These are phyloP conservation scores for Globisporangium emineosum DNA, from an alignment of 352 stramenopile genomes.

Conservation along the genomic window DNA sequence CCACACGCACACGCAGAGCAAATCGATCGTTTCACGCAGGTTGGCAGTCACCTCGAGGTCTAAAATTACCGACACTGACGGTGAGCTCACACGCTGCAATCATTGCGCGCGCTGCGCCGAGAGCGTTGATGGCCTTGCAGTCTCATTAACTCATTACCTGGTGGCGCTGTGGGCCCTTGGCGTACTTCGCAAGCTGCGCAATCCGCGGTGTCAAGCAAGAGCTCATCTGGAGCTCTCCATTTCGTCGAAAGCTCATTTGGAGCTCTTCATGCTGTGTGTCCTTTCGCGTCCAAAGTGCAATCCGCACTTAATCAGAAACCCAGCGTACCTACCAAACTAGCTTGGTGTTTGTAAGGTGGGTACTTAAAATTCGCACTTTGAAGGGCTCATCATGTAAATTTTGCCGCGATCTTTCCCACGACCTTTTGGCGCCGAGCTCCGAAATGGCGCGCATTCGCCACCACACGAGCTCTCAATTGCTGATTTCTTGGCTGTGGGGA, in stretches of 20 bases:
- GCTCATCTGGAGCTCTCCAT: background rate
- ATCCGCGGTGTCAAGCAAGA: background rate
- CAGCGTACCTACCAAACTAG: background rate
- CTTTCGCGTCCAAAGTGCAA: slow-evolving; percentile 5
- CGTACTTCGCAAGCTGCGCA: background rate
- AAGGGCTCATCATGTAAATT: background rate
- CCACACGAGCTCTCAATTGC: background rate
- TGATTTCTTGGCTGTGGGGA: background rate
- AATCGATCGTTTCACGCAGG: background rate
- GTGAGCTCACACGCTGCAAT: background rate
- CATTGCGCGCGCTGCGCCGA: background rate
- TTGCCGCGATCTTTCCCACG: background rate
- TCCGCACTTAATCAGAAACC: background rate
- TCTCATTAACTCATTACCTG: background rate
- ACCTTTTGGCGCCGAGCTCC: background rate
- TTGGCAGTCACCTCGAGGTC: background rate
- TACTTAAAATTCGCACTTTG: slow-evolving; percentile 3
- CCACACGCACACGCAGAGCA: background rate
- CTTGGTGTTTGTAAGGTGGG: background rate
- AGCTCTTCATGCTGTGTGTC: background rate
- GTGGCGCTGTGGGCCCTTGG: no score
- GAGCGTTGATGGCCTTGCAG: background rate
- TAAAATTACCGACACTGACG: background rate
- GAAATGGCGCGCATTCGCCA: background rate
- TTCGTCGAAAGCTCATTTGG: background rate